Evolutionary conservation across 176 grass and related monocot genomes (phyloP).

Genomic region (Musa troglodytarum): DNA sequence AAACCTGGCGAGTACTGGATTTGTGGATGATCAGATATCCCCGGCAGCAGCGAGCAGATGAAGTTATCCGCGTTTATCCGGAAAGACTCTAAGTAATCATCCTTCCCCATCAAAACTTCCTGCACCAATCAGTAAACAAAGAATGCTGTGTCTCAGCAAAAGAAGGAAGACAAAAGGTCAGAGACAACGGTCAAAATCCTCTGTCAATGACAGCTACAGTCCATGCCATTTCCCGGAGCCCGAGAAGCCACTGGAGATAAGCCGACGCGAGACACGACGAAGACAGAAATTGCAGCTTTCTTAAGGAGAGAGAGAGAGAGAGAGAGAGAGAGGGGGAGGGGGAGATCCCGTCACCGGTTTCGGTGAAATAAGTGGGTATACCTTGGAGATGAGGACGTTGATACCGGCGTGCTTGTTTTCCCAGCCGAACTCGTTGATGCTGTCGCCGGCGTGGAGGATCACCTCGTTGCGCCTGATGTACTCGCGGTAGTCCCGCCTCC

Average conservation of each 20-base stretch:
- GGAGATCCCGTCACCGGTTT: background rate
- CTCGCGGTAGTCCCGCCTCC: conserved; percentile 47
- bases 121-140: conserved; percentile 6
- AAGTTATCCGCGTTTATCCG: conserved; percentile 77
- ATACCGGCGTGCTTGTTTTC: conserved; percentile 98
- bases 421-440: conserved; percentile 87
- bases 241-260: background rate
- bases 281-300: background rate
- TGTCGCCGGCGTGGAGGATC: conserved; percentile 47
- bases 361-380: background rate
- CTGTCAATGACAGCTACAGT: conserved; percentile 4
- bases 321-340: background rate
- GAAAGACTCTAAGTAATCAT: conserved; percentile 75
- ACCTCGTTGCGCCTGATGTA: conserved; percentile 87
- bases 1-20: conserved; percentile 82
- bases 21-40: conserved; percentile 62
- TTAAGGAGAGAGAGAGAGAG: background rate
- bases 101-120: conserved; percentile 94
- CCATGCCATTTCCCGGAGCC: conserved; percentile 2
- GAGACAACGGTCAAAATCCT: conserved; percentile 30
- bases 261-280: conserved; percentile 7
- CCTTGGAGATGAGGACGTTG: conserved; percentile 91
- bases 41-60: conserved; percentile 86
- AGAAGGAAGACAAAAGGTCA: background rate
- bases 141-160: background rate